phyloP scores from a whole-genome alignment of 2,329 filamentous ascomycete species.

The Simplicillium aogashimaense region DNA sequence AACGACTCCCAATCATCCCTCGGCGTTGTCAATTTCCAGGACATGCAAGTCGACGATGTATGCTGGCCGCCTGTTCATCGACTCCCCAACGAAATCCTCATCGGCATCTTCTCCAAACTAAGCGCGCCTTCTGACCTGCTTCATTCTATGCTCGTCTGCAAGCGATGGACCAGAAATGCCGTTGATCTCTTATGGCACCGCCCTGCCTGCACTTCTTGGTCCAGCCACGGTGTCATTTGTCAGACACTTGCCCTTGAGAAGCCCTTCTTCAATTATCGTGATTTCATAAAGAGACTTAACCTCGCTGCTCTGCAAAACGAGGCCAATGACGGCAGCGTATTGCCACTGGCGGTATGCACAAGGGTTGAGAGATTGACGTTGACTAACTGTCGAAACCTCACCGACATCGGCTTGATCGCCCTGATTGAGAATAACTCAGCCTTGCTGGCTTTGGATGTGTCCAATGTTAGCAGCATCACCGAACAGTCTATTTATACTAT shows the following conservation, averaged over 20 bases:
- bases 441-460: constrained; percentile 84
- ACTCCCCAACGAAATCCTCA: constrained; percentile 89
- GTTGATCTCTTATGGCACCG: constrained; percentile 94
- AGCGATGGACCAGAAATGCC: constrained; percentile 83
- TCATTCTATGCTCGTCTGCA: constrained; percentile 88
- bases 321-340: constrained; percentile 82
- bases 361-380: constrained; percentile 86
- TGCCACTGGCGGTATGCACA: constrained; percentile 74
- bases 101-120: constrained; percentile 82
- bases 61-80: constrained; percentile 72
- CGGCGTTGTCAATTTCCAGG: constrained; percentile 67
- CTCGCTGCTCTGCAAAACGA: constrained; percentile 65
- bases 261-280: constrained; percentile 82
- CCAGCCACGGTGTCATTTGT: constrained; percentile 72
- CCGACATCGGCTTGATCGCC: constrained; percentile 71
- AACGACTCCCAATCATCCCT: constrained; percentile 94
- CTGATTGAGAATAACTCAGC: constrained; percentile 72
- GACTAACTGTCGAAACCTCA: constrained; percentile 78
- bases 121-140: constrained; percentile 66
- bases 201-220: constrained; percentile 81
- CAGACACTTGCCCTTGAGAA: constrained; percentile 59
- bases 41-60: constrained; percentile 59
- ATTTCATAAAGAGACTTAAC: constrained; percentile 88
- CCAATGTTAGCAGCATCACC: constrained; percentile 73
- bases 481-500: constrained; percentile 70